Evolutionary conservation across 768 basidiomycete genomes (phyloP).

Genomic region (Lactarius vividus): DNA sequence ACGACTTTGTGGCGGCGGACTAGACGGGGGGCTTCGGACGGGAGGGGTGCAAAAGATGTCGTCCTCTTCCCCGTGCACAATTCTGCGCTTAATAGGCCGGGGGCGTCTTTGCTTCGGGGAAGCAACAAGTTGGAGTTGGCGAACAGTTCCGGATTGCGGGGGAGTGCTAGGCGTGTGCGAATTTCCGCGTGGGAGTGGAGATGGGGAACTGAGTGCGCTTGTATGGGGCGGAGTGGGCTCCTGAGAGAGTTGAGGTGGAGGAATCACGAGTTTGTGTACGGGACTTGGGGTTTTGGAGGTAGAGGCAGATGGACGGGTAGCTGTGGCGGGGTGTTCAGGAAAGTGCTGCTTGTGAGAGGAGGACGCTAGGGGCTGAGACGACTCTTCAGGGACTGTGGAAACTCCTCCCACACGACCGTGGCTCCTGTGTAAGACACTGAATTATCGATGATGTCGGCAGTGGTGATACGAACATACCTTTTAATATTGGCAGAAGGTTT

Average conservation of each 20-base stretch:
- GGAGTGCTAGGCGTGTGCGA: background rate
- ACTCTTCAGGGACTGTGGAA: background rate
- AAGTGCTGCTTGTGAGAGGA: background rate
- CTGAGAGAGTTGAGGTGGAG: conserved; percentile 9
- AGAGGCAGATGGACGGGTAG: background rate
- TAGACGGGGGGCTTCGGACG: background rate
- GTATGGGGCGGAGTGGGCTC: conserved; percentile 26
- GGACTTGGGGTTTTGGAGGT: background rate
- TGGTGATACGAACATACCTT: conserved; percentile 7
- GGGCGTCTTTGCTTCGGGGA: background rate
- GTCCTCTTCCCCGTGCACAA: conserved; percentile 3
- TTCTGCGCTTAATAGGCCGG: background rate
- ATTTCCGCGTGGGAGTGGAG: conserved; percentile 3
- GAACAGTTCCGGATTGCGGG: background rate
- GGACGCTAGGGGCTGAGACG: background rate
- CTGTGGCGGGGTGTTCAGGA: background rate
- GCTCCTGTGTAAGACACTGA: conserved; percentile 1
- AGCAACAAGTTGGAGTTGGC: background rate
- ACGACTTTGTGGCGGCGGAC: background rate
- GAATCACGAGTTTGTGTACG: background rate
- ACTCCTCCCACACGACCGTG: background rate
- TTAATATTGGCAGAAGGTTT: background rate
- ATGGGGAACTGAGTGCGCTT: conserved; percentile 11
- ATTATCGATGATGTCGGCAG: background rate
- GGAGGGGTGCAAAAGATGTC: conserved; percentile 20